phyloP scores from a whole-genome alignment of 2,329 filamentous ascomycete species.

The Trichophaea hybrida region DNA sequence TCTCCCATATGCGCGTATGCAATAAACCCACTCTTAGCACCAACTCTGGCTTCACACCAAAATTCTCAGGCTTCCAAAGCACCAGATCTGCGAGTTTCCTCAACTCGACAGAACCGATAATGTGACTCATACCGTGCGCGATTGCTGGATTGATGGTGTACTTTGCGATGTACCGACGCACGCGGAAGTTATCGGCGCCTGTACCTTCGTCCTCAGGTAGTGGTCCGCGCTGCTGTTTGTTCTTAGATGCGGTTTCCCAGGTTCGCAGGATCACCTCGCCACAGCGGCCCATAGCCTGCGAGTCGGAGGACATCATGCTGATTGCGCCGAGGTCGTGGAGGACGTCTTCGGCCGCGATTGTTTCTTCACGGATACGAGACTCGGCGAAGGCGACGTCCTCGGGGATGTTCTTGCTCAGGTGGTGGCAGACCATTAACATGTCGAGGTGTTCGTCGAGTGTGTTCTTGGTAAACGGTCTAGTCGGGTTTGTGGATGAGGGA shows the following conservation, averaged over 20 bases:
- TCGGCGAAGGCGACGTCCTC: conserved; percentile 95
- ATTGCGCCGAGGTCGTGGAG: conserved; percentile 90
- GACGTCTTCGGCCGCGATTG: conserved; percentile 91
- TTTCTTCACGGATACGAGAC: conserved; percentile 84
- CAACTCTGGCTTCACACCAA: conserved; percentile 69
- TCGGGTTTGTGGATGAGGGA: conserved; percentile 83
- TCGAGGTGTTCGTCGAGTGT: conserved; percentile 93
- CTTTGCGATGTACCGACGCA: conserved; percentile 86
- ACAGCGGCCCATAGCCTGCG: conserved; percentile 91
- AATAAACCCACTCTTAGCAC: conserved; percentile 70
- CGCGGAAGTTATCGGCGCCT: conserved; percentile 75
- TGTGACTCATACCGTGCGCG: conserved; percentile 74
- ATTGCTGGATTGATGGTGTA: conserved; percentile 92
- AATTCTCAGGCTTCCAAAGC: conserved; percentile 70
- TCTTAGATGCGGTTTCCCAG: conserved; percentile 97
- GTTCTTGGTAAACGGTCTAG: conserved; percentile 76
- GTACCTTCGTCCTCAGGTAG: conserved; percentile 66
- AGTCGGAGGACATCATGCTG: conserved; percentile 93
- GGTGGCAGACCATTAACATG: conserved; percentile 98
- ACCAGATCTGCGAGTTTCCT: conserved; percentile 85
- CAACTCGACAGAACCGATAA: conserved; percentile 67
- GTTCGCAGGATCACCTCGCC: conserved; percentile 86
- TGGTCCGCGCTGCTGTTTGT: conserved; percentile 67
- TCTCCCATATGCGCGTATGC: conserved; percentile 74
- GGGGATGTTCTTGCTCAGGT: conserved; percentile 79